These are phyloP conservation scores for Herpomyces periplanetae DNA, from an alignment of 2,329 filamentous ascomycete genomes.

Conservation along the genomic window DNA sequence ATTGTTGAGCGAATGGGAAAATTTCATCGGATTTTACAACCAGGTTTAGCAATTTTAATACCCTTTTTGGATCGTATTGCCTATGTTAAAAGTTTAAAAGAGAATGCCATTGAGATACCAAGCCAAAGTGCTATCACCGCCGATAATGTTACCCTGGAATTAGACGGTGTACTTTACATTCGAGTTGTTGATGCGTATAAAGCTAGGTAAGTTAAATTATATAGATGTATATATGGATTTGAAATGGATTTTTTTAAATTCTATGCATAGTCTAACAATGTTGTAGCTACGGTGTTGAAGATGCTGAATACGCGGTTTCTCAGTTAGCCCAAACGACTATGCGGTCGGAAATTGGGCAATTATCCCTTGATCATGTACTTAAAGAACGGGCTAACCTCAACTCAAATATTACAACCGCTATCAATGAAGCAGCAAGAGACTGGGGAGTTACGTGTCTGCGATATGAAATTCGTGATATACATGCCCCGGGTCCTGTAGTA, in stretches of 20 bases:
- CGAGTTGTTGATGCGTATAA: constrained; percentile 93
- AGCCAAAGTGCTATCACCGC: constrained; percentile 92
- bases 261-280: no score
- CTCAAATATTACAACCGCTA: constrained; percentile 88
- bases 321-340: constrained; percentile 95
- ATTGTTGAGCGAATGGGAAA: constrained; percentile 98
- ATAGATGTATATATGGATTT: no score
- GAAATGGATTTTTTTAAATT: no score
- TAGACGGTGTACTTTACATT: constrained; percentile 83
- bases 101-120: constrained; percentile 78
- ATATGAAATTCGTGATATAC: constrained; percentile 94
- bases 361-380: constrained; percentile 79
- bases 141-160: constrained; percentile 82
- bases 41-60: constrained; percentile 51
- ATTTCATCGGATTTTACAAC: constrained; percentile 68
- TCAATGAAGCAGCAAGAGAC: constrained; percentile 84
- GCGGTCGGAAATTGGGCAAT: constrained; percentile 87
- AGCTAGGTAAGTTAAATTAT: constrained; percentile 24
- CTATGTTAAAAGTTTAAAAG: constrained; percentile 91
- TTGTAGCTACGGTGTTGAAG: constrained; percentile 67
- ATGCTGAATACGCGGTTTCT: constrained; percentile 90
- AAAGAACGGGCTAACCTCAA: constrained; percentile 89
- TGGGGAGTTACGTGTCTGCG: constrained; percentile 88
- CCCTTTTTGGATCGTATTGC: constrained; percentile 81
- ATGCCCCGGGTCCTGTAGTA: constrained; percentile 67